A percentile compares a stretch with the other conserved stretches of the same genome.
These are phyloP conservation scores for Lagerstroemia speciosa DNA, from an alignment of 345 rosid species.

Conservation along the genomic window DNA sequence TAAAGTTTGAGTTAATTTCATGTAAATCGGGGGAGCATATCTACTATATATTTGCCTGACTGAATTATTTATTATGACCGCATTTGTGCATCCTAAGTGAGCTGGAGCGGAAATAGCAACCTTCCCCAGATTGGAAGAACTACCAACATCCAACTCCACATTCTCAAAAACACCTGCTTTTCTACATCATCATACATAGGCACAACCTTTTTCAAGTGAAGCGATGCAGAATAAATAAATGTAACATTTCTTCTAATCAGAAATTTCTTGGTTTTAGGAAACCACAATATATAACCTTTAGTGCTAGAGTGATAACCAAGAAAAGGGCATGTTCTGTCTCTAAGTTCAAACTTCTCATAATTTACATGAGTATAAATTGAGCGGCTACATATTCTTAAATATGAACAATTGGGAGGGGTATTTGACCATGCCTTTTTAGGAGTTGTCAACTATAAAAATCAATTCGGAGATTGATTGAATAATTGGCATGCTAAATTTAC, in stretches of 20 bases:
- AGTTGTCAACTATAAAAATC: neutral
- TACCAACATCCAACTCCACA: neutral
- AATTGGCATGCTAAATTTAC: neutral
- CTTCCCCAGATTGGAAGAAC: neutral
- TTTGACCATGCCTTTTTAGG: neutral
- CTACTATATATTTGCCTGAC: no score
- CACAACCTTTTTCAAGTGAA: neutral
- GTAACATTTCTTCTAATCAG: neutral
- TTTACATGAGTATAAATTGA: neutral
- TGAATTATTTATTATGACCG: no score
- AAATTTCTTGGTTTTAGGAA: neutral
- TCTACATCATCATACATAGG: neutral
- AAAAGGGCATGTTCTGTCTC: slow-evolving; percentile 1
- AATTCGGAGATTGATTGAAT: neutral
- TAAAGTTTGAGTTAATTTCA: no score
- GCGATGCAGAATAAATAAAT: neutral
- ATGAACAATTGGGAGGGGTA: neutral
- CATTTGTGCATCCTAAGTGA: no score
- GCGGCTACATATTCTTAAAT: neutral
- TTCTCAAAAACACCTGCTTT: neutral
- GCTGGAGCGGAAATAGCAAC: no score
- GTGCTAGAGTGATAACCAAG: neutral
- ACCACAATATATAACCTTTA: neutral
- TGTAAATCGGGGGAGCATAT: no score
- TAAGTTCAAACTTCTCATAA: neutral